These are phyloP conservation scores for Rhododendron griersonianum DNA, from an alignment of 148 eudicot genomes.

Conservation along the genomic window DNA sequence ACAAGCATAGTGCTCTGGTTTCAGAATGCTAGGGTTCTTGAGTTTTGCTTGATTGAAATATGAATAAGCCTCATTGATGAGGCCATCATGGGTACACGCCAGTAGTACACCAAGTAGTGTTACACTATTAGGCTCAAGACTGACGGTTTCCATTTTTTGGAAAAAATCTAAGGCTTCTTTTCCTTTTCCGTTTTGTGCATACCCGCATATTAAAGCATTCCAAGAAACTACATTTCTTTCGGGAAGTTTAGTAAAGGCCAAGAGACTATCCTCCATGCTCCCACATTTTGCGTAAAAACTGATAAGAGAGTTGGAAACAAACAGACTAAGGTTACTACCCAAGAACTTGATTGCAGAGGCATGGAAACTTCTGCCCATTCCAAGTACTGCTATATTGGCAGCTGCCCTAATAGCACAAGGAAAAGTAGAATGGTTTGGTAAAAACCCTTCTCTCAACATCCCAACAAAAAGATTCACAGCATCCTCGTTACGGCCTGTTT, in stretches of 20 bases:
- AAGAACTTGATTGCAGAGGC: constrained; percentile 43
- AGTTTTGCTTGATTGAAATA: constrained; percentile 38
- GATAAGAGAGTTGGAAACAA: constrained; percentile 37
- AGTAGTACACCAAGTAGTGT: constrained; percentile 45
- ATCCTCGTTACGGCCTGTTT: constrained; percentile 41
- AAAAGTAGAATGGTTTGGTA: constrained; percentile 32
- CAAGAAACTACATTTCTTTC: constrained; percentile 45
- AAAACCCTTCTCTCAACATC: constrained; percentile 44
- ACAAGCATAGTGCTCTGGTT: constrained; percentile 52
- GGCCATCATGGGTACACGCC: constrained; percentile 54
- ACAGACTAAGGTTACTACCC: constrained; percentile 20
- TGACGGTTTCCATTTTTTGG: constrained; percentile 19
- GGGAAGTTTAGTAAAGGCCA: constrained; percentile 24
- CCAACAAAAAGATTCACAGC: constrained; percentile 44
- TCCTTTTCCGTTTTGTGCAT: constrained; percentile 49
- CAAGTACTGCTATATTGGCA: constrained; percentile 44
- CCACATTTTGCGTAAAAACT: constrained; percentile 60
- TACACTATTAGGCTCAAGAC: constrained; percentile 38
- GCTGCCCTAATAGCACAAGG: constrained; percentile 46
- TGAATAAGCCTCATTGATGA: constrained; percentile 33
- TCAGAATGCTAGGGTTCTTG: constrained; percentile 28
- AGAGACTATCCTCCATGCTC: constrained; percentile 42
- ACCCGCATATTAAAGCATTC: constrained; percentile 53
- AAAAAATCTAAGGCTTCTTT: constrained; percentile 27
- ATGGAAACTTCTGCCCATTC: constrained; percentile 49